Base-by-base conservation (phyloP, 352 stramenopile genomes). In the Lagenidium giganteum region DNA sequence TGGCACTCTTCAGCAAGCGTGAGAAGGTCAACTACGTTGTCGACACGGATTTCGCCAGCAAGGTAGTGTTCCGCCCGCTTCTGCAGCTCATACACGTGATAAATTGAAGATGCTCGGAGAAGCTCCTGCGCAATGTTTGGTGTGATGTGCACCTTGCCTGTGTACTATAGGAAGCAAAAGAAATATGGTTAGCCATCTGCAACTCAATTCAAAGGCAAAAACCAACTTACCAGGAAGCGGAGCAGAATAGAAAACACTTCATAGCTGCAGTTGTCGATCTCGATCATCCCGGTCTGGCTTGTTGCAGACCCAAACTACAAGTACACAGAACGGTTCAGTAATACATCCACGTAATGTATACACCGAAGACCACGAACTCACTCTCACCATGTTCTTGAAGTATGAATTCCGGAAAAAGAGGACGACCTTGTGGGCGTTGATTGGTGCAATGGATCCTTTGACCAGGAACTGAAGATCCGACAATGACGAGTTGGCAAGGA, bases 321-420 rank as follows among this genome's bases (percentile, higher is more conserved):
- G 37, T n/a, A 28, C 24, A 64, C 8, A 55, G 21, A 32, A 57
- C 25, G 16, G 43, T 22, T 24, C 51, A 29, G 33, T 31, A 57
- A 31, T 26, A 32, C 16, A 31, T 33, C 45, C 51, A 30, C 18
- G 30, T 39, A 24, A 43, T 36, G 16, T 22, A 51, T 23, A 14
- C 8, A 21, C 25, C 13, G 34, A 14, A 24, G n/a, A 46, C 39
- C 9, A 16, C 8, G 27, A 5, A 83, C 73, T 87, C 62, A 89
- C 78, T 74, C 70, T 75, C 72, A 95, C 83, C 78, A 93, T 83
- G 59, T 87, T 87, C 70, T 95, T 95, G 73, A 95, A 95, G 58
- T 93, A 95, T 49, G 83, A 85, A 49, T 95, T 95, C 25, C 82
- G 80, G 53, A 95, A 91, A 50, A 91, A 93, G 8, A 95, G 64